Evolutionary conservation across 805 yeast genomes (phyloP), one percentile per base, ranked within the genome.

Genomic region (Lipomyces oligophaga): DNA sequence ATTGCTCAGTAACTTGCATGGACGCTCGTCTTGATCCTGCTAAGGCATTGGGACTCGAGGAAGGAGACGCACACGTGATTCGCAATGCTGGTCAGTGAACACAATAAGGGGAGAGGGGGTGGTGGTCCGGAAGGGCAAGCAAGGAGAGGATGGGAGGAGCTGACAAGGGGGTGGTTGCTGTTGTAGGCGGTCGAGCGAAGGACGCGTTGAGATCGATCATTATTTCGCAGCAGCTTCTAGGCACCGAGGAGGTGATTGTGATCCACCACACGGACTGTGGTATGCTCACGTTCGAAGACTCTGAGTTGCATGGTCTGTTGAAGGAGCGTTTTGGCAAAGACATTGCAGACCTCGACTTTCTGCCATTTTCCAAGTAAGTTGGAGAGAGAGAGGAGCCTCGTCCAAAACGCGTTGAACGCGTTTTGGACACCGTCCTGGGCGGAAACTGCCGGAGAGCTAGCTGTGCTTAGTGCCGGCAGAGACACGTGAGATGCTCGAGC

Each of bases 191-290:
- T 11, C 35, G 55, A 15, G 49, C 49, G 8, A 19, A 35, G 31
- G 55, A 51, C 20, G 55, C 55, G 7, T 15, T 51, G 36, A 34
- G 55, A 7, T 51, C 55, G 38, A 31, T 51, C 15, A 40, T 51
- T 10, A 51, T 51, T 30, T 51, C 55, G 10, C 55, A 51, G 34
- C 55, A 51, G 26, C 45, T 51, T 28, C 55, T 51, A 8, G 55
- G 55, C 13, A 51, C 55, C n/a, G 34, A 43, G 31, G 55, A 51
- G 38, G 36, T 49, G 10, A 30, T 49, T 8, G 47, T 51, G 21
- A 49, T 51, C 30, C 55, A 51, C 34, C 55, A 51, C 20, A 49
- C 55, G n/a, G 55, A 51, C 39, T 51, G 55, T 42, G 55, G 55
- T 11, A 51, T 51, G 55, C 46, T 51, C 22, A 51, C 49, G 10